phyloP scores from a whole-genome alignment of 495 filamentous ascomycete species.

The Penicillium lividum region DNA sequence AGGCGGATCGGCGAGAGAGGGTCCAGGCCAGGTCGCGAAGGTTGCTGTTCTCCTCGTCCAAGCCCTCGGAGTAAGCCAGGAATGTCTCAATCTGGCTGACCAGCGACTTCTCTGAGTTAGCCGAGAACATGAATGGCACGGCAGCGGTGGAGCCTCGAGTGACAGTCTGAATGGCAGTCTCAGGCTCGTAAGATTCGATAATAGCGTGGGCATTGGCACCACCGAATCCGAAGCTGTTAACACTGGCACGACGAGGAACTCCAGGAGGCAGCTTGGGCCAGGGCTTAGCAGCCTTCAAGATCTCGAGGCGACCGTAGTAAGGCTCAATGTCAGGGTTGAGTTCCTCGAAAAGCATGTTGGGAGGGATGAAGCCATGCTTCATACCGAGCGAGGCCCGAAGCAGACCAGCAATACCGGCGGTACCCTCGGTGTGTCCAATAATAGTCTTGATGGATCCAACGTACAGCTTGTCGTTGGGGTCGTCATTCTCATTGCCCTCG shows the following conservation, averaged over 20 bases:
- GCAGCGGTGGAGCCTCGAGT: not conserved
- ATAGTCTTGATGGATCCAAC: conserved; percentile 6
- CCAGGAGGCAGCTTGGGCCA: not conserved
- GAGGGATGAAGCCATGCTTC: conserved; percentile 46
- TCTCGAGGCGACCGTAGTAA: conserved; percentile 38
- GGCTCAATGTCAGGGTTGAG: conserved; percentile 48
- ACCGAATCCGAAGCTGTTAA: conserved; percentile 18
- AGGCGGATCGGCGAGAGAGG: not conserved
- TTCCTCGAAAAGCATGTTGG: conserved; percentile 52
- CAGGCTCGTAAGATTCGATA: conserved; percentile 6
- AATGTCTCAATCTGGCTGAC: not conserved
- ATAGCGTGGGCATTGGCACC: conserved; percentile 5
- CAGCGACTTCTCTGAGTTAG: conserved; percentile 1
- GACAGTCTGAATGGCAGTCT: not conserved
- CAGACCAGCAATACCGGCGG: conserved; percentile 58
- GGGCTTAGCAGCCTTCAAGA: conserved; percentile 37
- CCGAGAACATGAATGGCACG: not conserved
- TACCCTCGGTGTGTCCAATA: conserved; percentile 46
- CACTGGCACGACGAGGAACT: conserved; percentile 32
- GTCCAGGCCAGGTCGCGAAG: conserved; percentile 1
- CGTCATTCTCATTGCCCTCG: conserved; percentile 28
- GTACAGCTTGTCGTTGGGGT: conserved; percentile 16
- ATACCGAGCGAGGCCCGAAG: conserved; percentile 54
- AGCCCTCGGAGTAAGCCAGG: not conserved
- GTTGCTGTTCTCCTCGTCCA: not conserved